phyloP scores from a whole-genome alignment of 163 green algal genomes.

The Trebouxiophyceae sp. region DNA sequence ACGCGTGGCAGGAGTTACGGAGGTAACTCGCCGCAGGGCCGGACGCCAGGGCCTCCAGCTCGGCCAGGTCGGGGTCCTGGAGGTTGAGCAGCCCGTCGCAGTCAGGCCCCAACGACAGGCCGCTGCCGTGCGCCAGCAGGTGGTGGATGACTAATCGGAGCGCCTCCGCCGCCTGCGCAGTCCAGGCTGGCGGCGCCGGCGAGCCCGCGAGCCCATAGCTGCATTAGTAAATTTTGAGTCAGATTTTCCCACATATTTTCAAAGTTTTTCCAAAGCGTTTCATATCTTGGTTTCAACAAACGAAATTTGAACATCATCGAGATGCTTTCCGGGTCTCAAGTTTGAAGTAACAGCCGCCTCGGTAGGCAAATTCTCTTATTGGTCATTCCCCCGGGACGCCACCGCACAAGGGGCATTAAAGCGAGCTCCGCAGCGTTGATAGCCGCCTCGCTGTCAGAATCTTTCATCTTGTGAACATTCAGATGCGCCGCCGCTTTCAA shows the following conservation, averaged over 20 bases:
- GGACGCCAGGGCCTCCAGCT: slow-evolving; percentile 3
- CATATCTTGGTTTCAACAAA: too few species aligned
- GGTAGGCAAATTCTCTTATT: too few species aligned
- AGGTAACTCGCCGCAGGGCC: neutral
- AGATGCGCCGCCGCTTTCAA: neutral
- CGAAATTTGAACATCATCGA: neutral
- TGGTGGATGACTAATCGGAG: neutral
- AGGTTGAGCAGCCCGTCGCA: slow-evolving; percentile 43
- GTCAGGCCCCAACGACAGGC: slow-evolving; percentile 39
- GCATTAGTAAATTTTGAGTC: too few species aligned
- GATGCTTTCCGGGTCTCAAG: neutral
- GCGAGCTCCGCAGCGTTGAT: neutral
- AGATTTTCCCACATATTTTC: too few species aligned
- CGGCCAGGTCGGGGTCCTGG: slow-evolving; percentile 3
- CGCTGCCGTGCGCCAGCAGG: slow-evolving; percentile 5
- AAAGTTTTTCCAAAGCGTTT: too few species aligned
- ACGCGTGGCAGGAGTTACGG: slow-evolving; percentile 5
- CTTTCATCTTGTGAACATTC: neutral
- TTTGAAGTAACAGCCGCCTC: neutral
- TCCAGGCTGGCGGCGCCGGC: neutral
- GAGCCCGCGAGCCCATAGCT: too few species aligned
- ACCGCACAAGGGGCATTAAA: neutral
- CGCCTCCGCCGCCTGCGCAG: neutral
- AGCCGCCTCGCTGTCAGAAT: neutral
- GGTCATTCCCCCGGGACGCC: neutral